Percentiles rank a stretch among this genome's conserved stretches.
phyloP scores from a whole-genome alignment of 257 asterid genomes.

The Penstemon barbatus region DNA sequence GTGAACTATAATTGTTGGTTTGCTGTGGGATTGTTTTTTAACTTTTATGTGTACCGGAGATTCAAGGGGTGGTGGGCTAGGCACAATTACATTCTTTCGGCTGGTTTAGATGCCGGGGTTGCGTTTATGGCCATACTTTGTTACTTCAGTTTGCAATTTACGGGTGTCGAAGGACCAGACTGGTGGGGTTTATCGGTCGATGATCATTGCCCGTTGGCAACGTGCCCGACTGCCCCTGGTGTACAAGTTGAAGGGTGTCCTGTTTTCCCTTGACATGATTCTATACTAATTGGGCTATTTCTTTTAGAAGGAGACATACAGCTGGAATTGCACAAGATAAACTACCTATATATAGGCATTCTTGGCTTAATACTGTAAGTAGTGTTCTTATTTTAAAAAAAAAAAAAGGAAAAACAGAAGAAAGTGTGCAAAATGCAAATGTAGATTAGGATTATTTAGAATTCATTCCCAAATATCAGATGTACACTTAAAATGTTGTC shows the following conservation, averaged over 20 bases:
- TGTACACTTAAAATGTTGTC: too few relatives aligned
- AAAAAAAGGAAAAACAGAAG: too few relatives aligned
- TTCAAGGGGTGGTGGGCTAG: constrained; percentile 80
- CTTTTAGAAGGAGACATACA: too few relatives aligned
- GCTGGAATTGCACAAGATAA: too few relatives aligned
- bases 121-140: constrained; percentile 72
- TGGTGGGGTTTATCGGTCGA: constrained; percentile 74
- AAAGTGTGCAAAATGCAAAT: too few relatives aligned
- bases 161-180: constrained; percentile 42
- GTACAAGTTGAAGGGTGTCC: constrained; percentile 54
- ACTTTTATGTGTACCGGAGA: constrained; percentile 49
- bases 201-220: constrained; percentile 68
- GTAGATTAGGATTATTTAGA: too few relatives aligned
- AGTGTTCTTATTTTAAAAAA: too few relatives aligned
- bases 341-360: too few relatives aligned
- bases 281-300: neutral
- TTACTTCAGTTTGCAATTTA: constrained; percentile 50
- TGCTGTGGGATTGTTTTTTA: constrained; percentile 53
- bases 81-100: constrained; percentile 65
- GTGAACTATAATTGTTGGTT: constrained; percentile 63
- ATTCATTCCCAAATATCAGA: too few relatives aligned
- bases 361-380: too few relatives aligned
- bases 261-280: constrained; percentile 28
- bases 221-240: constrained; percentile 68
- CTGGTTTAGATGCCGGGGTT: constrained; percentile 70